phyloP scores from a whole-genome alignment of 345 rosid species.

The Diplotaxis tenuifolia region DNA sequence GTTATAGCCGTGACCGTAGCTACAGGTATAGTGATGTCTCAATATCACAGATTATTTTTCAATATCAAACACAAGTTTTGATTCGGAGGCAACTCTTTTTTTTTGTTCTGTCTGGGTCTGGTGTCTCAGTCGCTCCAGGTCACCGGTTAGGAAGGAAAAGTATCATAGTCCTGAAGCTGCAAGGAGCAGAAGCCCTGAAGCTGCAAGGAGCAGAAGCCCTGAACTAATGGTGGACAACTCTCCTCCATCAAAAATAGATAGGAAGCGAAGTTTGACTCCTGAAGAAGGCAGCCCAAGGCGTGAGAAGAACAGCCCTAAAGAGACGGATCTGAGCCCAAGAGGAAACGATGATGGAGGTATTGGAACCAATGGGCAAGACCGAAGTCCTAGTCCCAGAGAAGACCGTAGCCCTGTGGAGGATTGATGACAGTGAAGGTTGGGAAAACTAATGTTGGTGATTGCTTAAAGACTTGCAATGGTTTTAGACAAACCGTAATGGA shows the following conservation, averaged over 20 bases:
- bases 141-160: slow-evolving; percentile 65
- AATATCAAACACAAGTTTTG: background rate
- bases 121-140: slow-evolving; percentile 60
- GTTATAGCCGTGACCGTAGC: slow-evolving; percentile 76
- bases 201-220: slow-evolving; percentile 42
- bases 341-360: slow-evolving; percentile 15
- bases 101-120: background rate
- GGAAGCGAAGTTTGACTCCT: slow-evolving; percentile 53
- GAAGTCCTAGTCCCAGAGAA: slow-evolving; percentile 26
- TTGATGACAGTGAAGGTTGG: slow-evolving; percentile 19
- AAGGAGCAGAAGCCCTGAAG: slow-evolving; percentile 30
- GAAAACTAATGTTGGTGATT: background rate
- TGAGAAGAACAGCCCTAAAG: slow-evolving; percentile 37
- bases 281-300: slow-evolving; percentile 43
- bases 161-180: slow-evolving; percentile 48
- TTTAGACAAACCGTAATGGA: background rate
- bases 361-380: slow-evolving; percentile 49
- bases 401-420: slow-evolving; percentile 23
- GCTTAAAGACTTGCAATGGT: slow-evolving; percentile 7
- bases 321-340: slow-evolving; percentile 43
- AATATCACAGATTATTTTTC: background rate
- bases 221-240: slow-evolving; percentile 33
- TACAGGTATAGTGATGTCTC: slow-evolving; percentile 43
- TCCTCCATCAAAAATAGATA: slow-evolving; percentile 46
- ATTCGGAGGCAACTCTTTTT: background rate